Evolutionary conservation across 176 grass and related monocot genomes (phyloP), one percentile per base, ranked within the genome.

Genomic region (Carex cristatella): DNA sequence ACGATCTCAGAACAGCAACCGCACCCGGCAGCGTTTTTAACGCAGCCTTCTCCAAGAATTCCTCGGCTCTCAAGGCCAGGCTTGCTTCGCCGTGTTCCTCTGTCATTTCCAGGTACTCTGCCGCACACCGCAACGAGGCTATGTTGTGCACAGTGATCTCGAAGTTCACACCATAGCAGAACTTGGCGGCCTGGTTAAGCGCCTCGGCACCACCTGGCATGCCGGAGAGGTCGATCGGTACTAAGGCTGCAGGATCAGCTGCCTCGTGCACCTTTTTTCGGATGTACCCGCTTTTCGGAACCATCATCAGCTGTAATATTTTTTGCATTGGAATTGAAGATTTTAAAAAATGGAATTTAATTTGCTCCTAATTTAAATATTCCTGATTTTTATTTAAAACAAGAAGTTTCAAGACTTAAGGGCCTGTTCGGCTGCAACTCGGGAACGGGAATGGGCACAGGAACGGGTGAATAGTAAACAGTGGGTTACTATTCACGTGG

Each of bases 151-250:
- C 87, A 10, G 91, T 89, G 30, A 94, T 92, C 83, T 98, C 95
- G 37, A 98, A 89, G 78, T 89, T 92, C 80, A 88, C 70, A 73
- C 91, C 91, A 35, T 98, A 98, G 82, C 95, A 94, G 88, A 93
- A 98, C 10, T 77, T 89, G 16, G 85, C 83, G 0, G 88, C 91
- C 89, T 87, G 88, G 58, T 98, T 91, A 88, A 98, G 95, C n/a
- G 83, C 80, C 80, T 90, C 89, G 16, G 88, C 86, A 28, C 93
- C 95, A 67, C 95, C 93, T 0, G 93, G 93, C 0, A 93, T 30
- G 15, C 70, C 69, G 3, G 90, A 81, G 10, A 98, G 80, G 42
- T 93, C 76, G 2, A 98, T 76, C 44, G 87, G 75, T 13, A 89
- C 15, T 78, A 84, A 75, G 3, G 80, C 19, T 5, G 65, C 14